These are phyloP conservation scores for Agaricales sp. DNA, from an alignment of 1,284 basidiomycete species.

Conservation along the genomic window DNA sequence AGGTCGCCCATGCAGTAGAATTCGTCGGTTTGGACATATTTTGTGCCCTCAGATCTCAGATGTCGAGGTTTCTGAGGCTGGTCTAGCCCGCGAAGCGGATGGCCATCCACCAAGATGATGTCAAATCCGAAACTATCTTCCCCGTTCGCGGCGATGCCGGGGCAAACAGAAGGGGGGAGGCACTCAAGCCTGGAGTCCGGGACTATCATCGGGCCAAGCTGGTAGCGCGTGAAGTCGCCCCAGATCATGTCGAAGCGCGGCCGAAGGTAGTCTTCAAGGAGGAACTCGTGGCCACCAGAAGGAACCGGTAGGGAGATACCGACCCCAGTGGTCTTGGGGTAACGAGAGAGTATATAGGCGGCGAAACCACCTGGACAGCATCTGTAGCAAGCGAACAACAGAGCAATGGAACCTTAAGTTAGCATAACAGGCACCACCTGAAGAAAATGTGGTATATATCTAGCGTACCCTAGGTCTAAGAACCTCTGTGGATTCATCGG, in stretches of 20 bases:
- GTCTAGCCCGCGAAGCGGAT: conserved; percentile 19
- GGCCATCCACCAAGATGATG: conserved; percentile 24
- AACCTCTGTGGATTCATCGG: conserved; percentile 7
- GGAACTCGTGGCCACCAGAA: conserved; percentile 17
- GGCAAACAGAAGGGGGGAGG: conserved; percentile 8
- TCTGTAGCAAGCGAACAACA: conserved; percentile 11
- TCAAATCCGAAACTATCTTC: conserved; percentile 12
- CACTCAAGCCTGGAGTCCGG: conserved; percentile 3
- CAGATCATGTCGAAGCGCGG: conserved; percentile 15
- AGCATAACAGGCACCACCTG: neutral
- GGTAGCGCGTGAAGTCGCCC: conserved; percentile 17
- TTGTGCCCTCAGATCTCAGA: neutral
- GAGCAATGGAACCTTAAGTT: no score
- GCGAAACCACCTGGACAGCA: conserved; percentile 25
- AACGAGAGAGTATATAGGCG: conserved; percentile 19
- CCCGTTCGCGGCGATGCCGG: neutral
- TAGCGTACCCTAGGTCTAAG: conserved; percentile 13
- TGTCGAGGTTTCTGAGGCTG: no score
- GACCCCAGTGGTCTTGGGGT: conserved; percentile 16
- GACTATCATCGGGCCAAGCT: conserved; percentile 13
- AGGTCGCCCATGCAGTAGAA: conserved; percentile 14
- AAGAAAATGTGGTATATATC: neutral
- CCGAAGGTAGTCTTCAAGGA: conserved; percentile 14
- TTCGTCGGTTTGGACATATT: neutral
- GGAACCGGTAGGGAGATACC: conserved; percentile 18